phyloP scores from a whole-genome alignment of 148 eudicot genomes.

The Nepenthes gracilis region DNA sequence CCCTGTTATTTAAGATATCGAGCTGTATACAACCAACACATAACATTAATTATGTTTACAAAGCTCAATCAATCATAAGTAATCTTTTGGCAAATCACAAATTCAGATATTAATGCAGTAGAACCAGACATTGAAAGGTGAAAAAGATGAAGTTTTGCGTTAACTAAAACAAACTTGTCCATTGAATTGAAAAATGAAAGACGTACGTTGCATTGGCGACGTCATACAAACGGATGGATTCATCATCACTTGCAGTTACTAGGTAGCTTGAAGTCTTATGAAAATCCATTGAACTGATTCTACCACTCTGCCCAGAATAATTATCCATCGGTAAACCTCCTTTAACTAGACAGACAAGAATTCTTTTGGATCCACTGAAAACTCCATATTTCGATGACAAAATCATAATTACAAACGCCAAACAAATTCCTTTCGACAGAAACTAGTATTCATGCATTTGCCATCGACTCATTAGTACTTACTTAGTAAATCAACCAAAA shows the following conservation, averaged over 20 bases:
- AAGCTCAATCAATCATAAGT: too few relatives aligned
- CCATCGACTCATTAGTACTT: too few relatives aligned
- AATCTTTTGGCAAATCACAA: too few relatives aligned
- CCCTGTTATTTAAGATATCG: too few relatives aligned
- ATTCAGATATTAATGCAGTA: too few relatives aligned
- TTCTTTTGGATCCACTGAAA: not conserved
- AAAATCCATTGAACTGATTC: constrained; percentile 98
- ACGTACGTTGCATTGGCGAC: constrained; percentile 84
- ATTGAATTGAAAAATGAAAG: constrained; percentile 10
- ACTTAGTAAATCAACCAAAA: too few relatives aligned
- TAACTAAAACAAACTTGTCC: not conserved
- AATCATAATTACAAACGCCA: not conserved
- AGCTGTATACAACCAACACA: too few relatives aligned
- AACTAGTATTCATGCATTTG: too few relatives aligned
- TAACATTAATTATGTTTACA: too few relatives aligned
- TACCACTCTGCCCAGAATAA: constrained; percentile 57
- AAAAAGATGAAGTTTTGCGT: not conserved
- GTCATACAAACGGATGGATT: constrained; percentile 92
- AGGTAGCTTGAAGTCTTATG: constrained; percentile 73
- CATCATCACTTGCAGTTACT: constrained; percentile 98
- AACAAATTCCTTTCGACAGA: not conserved
- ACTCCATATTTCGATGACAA: not conserved
- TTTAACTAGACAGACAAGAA: not conserved
- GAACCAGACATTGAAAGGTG: not conserved
- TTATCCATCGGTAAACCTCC: not conserved